phyloP scores from a whole-genome alignment of 768 basidiomycete species.

The Neoboletus subvelutipes region DNA sequence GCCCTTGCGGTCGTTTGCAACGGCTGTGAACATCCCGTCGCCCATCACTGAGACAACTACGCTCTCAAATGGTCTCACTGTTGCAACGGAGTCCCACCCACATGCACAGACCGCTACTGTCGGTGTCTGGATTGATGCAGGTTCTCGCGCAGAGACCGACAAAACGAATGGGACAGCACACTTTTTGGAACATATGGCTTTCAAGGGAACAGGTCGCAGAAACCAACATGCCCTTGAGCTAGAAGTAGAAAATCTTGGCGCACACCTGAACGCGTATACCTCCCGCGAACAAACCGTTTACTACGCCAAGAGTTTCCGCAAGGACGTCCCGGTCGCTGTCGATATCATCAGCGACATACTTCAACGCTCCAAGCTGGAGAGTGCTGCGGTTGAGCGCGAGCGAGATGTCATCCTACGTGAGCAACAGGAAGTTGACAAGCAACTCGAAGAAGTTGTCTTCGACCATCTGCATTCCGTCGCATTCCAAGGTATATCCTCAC shows the following conservation, averaged over 20 bases:
- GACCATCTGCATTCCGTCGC: slow-evolving; percentile 97
- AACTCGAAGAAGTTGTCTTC: slow-evolving; percentile 97
- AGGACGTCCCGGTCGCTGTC: slow-evolving; percentile 87
- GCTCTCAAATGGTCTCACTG: slow-evolving; percentile 90
- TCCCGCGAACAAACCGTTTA: slow-evolving; percentile 99
- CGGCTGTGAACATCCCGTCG: slow-evolving; percentile 58
- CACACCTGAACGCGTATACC: slow-evolving; percentile 97
- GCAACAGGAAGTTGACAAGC: slow-evolving; percentile 99
- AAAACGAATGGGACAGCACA: slow-evolving; percentile 95
- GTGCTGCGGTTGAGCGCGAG: slow-evolving; percentile 86
- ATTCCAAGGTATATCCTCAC: slow-evolving; percentile 70
- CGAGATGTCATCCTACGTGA: slow-evolving; percentile 95
- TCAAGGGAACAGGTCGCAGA: slow-evolving; percentile 91
- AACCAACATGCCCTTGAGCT: slow-evolving; percentile 89
- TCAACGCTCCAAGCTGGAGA: slow-evolving; percentile 93
- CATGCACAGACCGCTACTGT: slow-evolving; percentile 97
- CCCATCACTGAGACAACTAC: slow-evolving; percentile 91
- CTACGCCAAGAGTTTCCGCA: slow-evolving; percentile 97
- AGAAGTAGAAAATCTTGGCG: slow-evolving; percentile 97
- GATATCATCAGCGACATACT: slow-evolving; percentile 99
- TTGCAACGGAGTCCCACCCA: slow-evolving; percentile 88
- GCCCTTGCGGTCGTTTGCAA: slow-evolving; percentile 70
- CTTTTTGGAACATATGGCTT: slow-evolving; percentile 98
- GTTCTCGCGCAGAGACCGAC: slow-evolving; percentile 94
- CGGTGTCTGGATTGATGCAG: slow-evolving; percentile 98